Base-by-base conservation (phyloP, 192 early-diverging fungal genomes). In the Linnemannia schmuckeri region DNA sequence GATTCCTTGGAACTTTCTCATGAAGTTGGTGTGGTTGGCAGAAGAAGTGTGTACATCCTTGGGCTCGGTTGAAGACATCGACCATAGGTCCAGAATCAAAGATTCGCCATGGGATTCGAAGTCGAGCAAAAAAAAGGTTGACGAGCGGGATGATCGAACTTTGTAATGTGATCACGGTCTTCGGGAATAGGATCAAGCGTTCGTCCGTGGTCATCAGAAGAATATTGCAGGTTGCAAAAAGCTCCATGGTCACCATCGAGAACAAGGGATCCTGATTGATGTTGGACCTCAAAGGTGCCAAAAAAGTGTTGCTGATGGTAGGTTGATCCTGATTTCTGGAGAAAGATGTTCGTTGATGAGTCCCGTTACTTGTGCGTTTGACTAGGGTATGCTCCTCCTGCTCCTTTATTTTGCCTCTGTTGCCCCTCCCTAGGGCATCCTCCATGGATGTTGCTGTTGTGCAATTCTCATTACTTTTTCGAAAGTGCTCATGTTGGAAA, bases 401-500 rank as follows among this genome's bases (percentile, higher is more conserved):
- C 0, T 42, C 24, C 44, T 9, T 52, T 30, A 2, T 5, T 18
- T 15, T 55, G 41, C 46, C 57, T 74, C 10, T 57, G n/a, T 30
- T 75, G 6, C 54, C 68, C 24, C 27, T 41, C 52, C 54, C 42
- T 46, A 52, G 17, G 49, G 20, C 20, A 13, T 13, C 47, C 30
- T 15, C n/a, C 74, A 22, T 44, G 30, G 30, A 12, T 44, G 44
- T 35, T 42, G 20, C 12, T 20, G 30, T 74, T 40, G 63, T 61
- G 49, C 47, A 27, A 54, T 70, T 61, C 66, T 73, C 78, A 78
- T 87, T 87, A 87, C 85, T 87, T 87, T 87, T 80, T 87, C 85
- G 76, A 87, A 87, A 75, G 85, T 78, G 85, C 79, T 87, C 85
- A 87, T 87, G 85, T 87, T 87, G 80, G 76, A 87, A 87, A 77